Evolutionary conservation across 257 asterid species (phyloP).

Genomic region (Plantago major): DNA sequence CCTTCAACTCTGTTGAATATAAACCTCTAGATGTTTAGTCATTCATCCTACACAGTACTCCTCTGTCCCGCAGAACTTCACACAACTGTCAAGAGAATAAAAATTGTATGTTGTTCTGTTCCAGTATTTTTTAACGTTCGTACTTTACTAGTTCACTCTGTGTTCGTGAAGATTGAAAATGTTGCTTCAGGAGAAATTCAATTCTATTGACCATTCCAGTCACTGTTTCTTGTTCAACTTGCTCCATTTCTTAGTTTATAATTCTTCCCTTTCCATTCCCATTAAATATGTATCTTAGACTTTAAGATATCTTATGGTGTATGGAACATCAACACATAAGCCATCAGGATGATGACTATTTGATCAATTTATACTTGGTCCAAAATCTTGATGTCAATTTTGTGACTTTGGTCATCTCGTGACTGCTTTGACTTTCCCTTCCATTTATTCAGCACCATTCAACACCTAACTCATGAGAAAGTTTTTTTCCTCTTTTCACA

Average conservation of each 20-base stretch:
- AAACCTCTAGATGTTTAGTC: too few species aligned
- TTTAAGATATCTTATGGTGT: neutral
- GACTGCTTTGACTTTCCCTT: too few species aligned
- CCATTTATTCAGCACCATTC: too few species aligned
- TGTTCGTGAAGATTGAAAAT: neutral
- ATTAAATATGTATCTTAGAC: neutral
- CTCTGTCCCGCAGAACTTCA: too few species aligned
- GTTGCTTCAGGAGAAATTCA: neutral
- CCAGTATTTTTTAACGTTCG: too few species aligned
- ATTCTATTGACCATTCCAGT: neutral
- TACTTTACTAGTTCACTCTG: too few species aligned
- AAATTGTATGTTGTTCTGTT: too few species aligned
- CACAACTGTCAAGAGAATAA: too few species aligned
- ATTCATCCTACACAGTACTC: too few species aligned
- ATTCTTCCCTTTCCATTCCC: neutral
- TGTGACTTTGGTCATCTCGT: neutral
- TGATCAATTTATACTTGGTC: conserved; percentile 3
- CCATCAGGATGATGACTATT: neutral
- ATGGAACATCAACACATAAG: conserved; percentile 4
- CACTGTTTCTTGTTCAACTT: neutral
- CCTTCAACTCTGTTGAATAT: too few species aligned
- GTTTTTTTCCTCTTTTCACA: too few species aligned
- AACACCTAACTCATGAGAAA: too few species aligned
- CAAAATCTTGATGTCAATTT: neutral
- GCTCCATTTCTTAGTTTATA: neutral